A percentile compares a stretch with the other conserved stretches of the same genome.
Evolutionary conservation across 805 yeast species (phyloP).

Genomic region (Kodamaea hsintzibuensis): DNA sequence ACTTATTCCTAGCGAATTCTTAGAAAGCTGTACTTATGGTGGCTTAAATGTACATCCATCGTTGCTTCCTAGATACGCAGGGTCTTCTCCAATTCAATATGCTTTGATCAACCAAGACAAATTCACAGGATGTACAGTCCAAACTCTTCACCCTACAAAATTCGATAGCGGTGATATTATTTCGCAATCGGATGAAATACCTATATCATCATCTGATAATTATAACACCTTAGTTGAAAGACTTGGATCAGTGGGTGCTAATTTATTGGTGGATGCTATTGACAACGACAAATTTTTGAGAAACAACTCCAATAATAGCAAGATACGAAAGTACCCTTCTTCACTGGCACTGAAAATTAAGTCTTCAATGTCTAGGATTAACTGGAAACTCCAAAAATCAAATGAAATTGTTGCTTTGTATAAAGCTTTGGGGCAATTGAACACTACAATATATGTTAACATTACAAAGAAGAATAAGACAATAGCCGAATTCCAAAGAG

Average conservation of each 20-base stretch:
- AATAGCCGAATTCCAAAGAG: conserved; percentile 39
- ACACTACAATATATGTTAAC: conserved; percentile 42
- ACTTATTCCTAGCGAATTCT: conserved; percentile 66
- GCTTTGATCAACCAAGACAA: conserved; percentile 65
- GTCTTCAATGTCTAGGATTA: conserved; percentile 41
- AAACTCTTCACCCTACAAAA: conserved; percentile 82
- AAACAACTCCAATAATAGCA: background rate
- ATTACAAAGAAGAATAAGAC: conserved; percentile 33
- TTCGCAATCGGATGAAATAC: conserved; percentile 50
- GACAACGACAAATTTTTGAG: conserved; percentile 25
- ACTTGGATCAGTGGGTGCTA: conserved; percentile 64
- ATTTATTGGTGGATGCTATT: conserved; percentile 50
- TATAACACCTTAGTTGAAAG: conserved; percentile 45
- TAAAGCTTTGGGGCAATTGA: conserved; percentile 59
- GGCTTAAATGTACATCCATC: conserved; percentile 95
- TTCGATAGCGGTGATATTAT: conserved; percentile 81
- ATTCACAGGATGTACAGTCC: conserved; percentile 82
- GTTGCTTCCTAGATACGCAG: conserved; percentile 75
- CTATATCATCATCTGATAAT: conserved; percentile 46
- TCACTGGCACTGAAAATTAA: conserved; percentile 62
- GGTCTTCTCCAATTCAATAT: conserved; percentile 87
- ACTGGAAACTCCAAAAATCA: conserved; percentile 47
- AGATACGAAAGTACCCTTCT: conserved; percentile 22
- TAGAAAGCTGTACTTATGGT: conserved; percentile 51
- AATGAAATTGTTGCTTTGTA: conserved; percentile 40